Conservation (phyloP, 1,284 basidiomycete species). For the Papiliotrema laurentii region DNA sequence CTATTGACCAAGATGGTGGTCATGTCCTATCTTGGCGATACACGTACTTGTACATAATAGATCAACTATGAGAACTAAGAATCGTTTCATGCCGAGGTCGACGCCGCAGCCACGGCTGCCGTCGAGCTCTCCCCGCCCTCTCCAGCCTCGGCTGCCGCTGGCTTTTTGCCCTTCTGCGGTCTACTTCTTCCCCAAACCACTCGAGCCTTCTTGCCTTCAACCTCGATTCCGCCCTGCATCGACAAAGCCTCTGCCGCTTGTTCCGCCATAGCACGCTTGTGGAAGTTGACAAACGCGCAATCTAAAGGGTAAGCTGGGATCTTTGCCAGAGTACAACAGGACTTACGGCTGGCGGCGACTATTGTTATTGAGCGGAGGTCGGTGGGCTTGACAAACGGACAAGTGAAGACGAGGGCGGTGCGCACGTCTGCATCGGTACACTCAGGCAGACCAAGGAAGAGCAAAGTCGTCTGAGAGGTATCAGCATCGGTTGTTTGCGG, state of each 20-base stretch:
- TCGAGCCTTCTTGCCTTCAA: conserved; percentile 68
- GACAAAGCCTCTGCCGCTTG: conserved; percentile 79
- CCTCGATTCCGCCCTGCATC: conserved; percentile 66
- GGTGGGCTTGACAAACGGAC: conserved; percentile 64
- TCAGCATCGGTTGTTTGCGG: not conserved
- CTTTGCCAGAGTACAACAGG: conserved; percentile 1
- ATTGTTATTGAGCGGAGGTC: conserved; percentile 79
- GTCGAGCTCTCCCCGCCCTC: not conserved
- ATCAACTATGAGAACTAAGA: not conserved
- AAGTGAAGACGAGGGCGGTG: conserved; percentile 64
- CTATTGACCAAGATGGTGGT: not conserved
- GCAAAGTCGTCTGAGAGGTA: conserved; percentile 71
- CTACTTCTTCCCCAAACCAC: conserved; percentile 76
- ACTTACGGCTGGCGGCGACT: conserved; percentile 55
- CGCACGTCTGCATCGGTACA: conserved; percentile 73
- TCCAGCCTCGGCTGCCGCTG: conserved; percentile 8
- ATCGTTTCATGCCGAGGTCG: not conserved
- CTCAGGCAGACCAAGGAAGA: conserved; percentile 77
- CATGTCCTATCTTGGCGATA: not conserved
- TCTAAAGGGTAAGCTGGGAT: conserved; percentile 47
- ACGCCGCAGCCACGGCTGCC: not conserved
- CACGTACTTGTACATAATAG: conserved; percentile 1
- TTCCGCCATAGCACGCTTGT: conserved; percentile 73
- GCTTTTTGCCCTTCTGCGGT: conserved; percentile 53
- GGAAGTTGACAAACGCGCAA: conserved; percentile 96